Conservation (phyloP, 1,284 basidiomycete genomes). For the Ceratobasidium papillatum region DNA sequence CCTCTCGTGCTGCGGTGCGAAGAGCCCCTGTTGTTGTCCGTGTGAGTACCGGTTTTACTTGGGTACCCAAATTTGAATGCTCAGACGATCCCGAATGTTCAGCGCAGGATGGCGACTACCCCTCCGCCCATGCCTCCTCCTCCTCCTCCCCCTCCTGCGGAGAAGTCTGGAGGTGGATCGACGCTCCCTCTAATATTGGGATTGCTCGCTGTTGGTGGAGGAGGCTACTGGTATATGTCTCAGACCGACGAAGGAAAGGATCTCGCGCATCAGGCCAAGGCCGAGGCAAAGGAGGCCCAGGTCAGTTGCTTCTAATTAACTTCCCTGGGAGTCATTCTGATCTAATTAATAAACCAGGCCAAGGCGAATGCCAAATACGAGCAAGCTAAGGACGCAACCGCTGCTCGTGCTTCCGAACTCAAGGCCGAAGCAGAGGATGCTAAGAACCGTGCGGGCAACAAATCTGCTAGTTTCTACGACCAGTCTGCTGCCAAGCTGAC, state of each 20-base stretch:
- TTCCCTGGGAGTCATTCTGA: background rate
- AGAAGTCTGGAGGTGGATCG: constrained; percentile 32
- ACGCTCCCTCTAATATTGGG: constrained; percentile 39
- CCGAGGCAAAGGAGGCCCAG: constrained; percentile 24
- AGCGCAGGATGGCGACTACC: constrained; percentile 29
- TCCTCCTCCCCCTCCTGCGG: background rate
- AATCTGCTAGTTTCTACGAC: constrained; percentile 20
- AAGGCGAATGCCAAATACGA: constrained; percentile 36
- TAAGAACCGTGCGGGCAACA: constrained; percentile 23
- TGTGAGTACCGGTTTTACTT: background rate
- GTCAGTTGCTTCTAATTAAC: constrained; percentile 14
- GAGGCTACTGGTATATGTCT: constrained; percentile 39
- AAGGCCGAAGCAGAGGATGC: constrained; percentile 11
- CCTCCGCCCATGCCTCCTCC: constrained; percentile 18
- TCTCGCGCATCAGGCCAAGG: constrained; percentile 38
- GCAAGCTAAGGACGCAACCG: constrained; percentile 11
- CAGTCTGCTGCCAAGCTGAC: constrained; percentile 34
- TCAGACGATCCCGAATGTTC: background rate
- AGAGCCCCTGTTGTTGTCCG: constrained; percentile 14
- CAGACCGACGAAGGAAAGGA: constrained; percentile 38
- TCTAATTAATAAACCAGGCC: constrained; percentile 1
- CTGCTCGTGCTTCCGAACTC: constrained; percentile 12
- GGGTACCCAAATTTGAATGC: background rate
- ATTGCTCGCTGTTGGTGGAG: constrained; percentile 35
- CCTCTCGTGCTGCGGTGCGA: constrained; percentile 9